phyloP scores from a whole-genome alignment of 2,329 filamentous ascomycete species.

The Zymoseptoria tritici region DNA sequence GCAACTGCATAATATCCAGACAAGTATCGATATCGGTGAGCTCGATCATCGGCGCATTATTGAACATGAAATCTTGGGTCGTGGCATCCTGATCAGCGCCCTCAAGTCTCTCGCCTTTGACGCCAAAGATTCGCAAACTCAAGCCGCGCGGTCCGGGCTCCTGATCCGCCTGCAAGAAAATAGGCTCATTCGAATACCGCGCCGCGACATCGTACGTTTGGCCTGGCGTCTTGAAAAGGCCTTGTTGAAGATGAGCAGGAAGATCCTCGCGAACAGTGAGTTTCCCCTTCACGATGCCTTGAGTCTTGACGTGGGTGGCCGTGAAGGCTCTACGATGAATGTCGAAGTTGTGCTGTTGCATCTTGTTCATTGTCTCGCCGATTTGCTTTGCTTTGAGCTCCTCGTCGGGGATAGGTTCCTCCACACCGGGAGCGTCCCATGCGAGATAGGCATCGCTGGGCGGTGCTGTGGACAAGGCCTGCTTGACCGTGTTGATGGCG shows the following conservation, averaged over 20 bases:
- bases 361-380: constrained; percentile 40
- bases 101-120: constrained; percentile 40
- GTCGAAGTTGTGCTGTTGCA: constrained; percentile 41
- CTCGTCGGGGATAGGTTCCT: constrained; percentile 35
- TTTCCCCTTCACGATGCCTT: constrained; percentile 44
- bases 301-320: constrained; percentile 41
- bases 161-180: constrained; percentile 35
- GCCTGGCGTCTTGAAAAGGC: constrained; percentile 29
- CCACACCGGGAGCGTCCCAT: constrained; percentile 37
- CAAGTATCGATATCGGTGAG: constrained; percentile 41
- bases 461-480: neutral
- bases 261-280: constrained; percentile 38
- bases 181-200: constrained; percentile 28
- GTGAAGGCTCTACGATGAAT: constrained; percentile 33
- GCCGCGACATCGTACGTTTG: constrained; percentile 29
- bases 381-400: constrained; percentile 40
- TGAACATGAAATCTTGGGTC: constrained; percentile 35
- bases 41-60: constrained; percentile 42
- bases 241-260: constrained; percentile 38
- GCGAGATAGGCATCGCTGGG: constrained; percentile 28
- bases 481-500: neutral
- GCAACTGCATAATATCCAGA: neutral
- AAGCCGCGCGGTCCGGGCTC: constrained; percentile 42
- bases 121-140: constrained; percentile 45
- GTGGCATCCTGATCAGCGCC: constrained; percentile 34